Conservation (phyloP, 2,329 filamentous ascomycete species). For the Stachybotrys elegans region DNA sequence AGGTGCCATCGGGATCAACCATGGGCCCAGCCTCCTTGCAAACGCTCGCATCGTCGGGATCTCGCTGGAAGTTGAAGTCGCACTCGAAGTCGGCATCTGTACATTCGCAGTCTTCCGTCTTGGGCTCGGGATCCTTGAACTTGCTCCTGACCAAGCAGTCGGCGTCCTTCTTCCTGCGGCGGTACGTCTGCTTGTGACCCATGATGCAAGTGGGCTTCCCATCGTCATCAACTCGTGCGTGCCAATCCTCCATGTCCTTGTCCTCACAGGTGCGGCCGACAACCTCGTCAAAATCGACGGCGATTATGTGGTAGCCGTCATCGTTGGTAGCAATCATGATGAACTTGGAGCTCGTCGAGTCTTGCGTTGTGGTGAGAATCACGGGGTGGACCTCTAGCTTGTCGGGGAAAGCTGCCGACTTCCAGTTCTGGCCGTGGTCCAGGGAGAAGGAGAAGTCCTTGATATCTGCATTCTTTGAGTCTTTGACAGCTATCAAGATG, state of each 20-base stretch:
- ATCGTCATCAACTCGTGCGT: slow-evolving; percentile 73
- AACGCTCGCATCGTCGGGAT: slow-evolving; percentile 57
- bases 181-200: slow-evolving; percentile 89
- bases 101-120: slow-evolving; percentile 75
- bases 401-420: slow-evolving; percentile 61
- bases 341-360: slow-evolving; percentile 91
- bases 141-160: slow-evolving; percentile 85
- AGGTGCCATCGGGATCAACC: slow-evolving; percentile 64
- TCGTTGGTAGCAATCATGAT: slow-evolving; percentile 64
- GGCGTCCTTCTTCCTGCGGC: slow-evolving; percentile 77
- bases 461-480: slow-evolving; percentile 60
- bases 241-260: slow-evolving; percentile 82
- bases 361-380: slow-evolving; percentile 80
- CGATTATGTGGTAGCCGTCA: slow-evolving; percentile 58
- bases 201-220: slow-evolving; percentile 85
- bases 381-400: slow-evolving; percentile 63
- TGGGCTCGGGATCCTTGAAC: slow-evolving; percentile 71
- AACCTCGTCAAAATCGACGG: slow-evolving; percentile 78
- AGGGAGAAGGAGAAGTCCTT: slow-evolving; percentile 69
- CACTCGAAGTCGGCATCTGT: slow-evolving; percentile 87
- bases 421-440: slow-evolving; percentile 85
- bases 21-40: slow-evolving; percentile 64
- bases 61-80: slow-evolving; percentile 81
- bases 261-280: slow-evolving; percentile 74
- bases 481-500: slow-evolving; percentile 75